Evolutionary conservation across 345 rosid species (phyloP), one percentile per base, ranked within the genome.

Genomic region (Noccaea caerulescens): DNA sequence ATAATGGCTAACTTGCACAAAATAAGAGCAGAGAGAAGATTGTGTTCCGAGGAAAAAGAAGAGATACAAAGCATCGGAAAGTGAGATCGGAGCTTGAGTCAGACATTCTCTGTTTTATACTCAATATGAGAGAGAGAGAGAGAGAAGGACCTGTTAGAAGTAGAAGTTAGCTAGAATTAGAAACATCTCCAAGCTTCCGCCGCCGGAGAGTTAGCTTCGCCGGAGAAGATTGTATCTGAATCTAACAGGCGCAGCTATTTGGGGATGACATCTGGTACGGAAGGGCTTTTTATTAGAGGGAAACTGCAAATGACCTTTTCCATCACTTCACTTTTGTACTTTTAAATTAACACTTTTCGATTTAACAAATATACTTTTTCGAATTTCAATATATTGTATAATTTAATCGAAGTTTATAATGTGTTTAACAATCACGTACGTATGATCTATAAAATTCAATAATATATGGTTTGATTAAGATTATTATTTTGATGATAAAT

Each of bases 61-160:
- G 38, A 36, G 53, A 46, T 33, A 38, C 33, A 30, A 58, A 43
- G n/a, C 30, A 73, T 66, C 68, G 68, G 73, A 68, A 68, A 60
- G 36, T 61, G 63, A 68, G 79, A 76, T 69, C 79, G 74, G 74
- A 54, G 59, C 36, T 43, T n/a, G 27, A 43, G 34, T 47, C 18
- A 58, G 61, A 66, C 45, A 47, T 49, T 12, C 51, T 49, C 65
- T 37, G 33, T 10, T 53, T 53, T 13, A 27, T 27, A 54, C 76
- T 46, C 59, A 55, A 43, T 0, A 14, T 23, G 50, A 66, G 41
- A 6, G 43, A n/a, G 42, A 61, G 38, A 57, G 65, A 45, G 43
- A 57, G 67, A 27, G 37, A 20, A 5, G 36, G 18, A 75, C 79
- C 79, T 76, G 66, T 55, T 30, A 45, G 14, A 18, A 74, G 46